Evolutionary conservation across 306 rosid species (phyloP).

Genomic region (Styphnolobium japonicum): DNA sequence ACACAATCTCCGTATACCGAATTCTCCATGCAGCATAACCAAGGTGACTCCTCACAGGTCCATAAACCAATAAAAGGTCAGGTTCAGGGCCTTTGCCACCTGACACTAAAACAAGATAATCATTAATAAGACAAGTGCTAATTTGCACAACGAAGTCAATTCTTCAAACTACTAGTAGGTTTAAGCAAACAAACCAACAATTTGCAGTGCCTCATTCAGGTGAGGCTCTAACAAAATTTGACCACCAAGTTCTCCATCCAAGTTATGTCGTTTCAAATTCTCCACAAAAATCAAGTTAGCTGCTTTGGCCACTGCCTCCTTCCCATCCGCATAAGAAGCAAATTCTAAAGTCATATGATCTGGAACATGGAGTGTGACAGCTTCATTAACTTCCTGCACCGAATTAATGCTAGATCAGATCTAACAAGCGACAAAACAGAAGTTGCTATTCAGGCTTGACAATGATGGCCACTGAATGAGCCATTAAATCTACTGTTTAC

Average conservation of each 20-base stretch:
- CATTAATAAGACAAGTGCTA: background rate
- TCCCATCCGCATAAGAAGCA: slow-evolving; percentile 68
- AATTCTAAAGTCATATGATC: slow-evolving; percentile 61
- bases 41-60: slow-evolving; percentile 87
- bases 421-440: slow-evolving; percentile 7
- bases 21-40: slow-evolving; percentile 97
- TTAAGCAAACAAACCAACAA: slow-evolving; percentile 60
- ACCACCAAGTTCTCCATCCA: slow-evolving; percentile 39
- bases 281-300: slow-evolving; percentile 64
- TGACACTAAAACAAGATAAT: slow-evolving; percentile 27
- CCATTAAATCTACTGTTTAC: slow-evolving; percentile 5
- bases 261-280: slow-evolving; percentile 41
- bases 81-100: slow-evolving; percentile 80
- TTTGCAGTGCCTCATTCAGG: slow-evolving; percentile 64
- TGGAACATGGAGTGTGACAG: slow-evolving; percentile 26
- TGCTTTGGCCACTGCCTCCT: slow-evolving; percentile 76
- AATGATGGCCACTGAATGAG: background rate
- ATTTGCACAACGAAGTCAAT: slow-evolving; percentile 18
- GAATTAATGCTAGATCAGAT: slow-evolving; percentile 29
- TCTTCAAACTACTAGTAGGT: slow-evolving; percentile 24
- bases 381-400: slow-evolving; percentile 53
- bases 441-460: background rate
- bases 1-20: slow-evolving; percentile 85
- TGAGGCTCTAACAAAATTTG: slow-evolving; percentile 50
- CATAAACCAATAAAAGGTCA: slow-evolving; percentile 80